Evolutionary conservation across 225 moss, liverwort and hornwort genomes (phyloP).

Genomic region (Rhytidiadelphus loreus): DNA sequence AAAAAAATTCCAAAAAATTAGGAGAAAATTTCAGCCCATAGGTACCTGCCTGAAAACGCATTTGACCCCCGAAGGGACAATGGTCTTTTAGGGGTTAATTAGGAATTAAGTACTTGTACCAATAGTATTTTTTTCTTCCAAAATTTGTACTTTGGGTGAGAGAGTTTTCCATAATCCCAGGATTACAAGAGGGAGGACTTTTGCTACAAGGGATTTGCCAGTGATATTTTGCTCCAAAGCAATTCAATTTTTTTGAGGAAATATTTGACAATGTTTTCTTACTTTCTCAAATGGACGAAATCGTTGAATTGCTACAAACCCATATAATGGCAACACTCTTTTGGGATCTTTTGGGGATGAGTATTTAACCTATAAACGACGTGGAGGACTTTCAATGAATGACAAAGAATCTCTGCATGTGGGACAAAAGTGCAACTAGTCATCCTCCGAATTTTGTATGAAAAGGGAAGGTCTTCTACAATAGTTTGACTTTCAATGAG

Average conservation of each 20-base stretch:
- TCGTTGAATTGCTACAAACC: background rate
- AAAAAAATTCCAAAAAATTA: too few relatives aligned
- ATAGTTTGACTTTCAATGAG: too few relatives aligned
- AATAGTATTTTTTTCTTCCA: background rate
- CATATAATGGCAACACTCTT: background rate
- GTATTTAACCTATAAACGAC: background rate
- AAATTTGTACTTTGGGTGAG: background rate
- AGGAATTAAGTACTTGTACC: background rate
- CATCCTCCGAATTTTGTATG: too few relatives aligned
- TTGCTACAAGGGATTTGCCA: rapidly evolving
- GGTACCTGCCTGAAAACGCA: too few relatives aligned
- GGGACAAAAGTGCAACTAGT: too few relatives aligned
- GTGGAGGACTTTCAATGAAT: too few relatives aligned
- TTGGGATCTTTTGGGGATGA: background rate
- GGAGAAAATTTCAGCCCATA: too few relatives aligned
- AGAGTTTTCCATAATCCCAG: background rate
- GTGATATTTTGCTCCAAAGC: background rate
- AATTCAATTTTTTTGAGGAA: background rate
- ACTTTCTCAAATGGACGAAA: background rate
- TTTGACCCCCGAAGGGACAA: too few relatives aligned
- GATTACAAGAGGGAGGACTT: background rate
- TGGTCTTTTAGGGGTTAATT: too few relatives aligned
- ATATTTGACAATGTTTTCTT: background rate
- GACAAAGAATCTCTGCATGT: too few relatives aligned
- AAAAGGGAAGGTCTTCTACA: too few relatives aligned